These are phyloP conservation scores for Clonostachys rosea DNA, from an alignment of 2,329 filamentous ascomycete species.

Conservation along the genomic window DNA sequence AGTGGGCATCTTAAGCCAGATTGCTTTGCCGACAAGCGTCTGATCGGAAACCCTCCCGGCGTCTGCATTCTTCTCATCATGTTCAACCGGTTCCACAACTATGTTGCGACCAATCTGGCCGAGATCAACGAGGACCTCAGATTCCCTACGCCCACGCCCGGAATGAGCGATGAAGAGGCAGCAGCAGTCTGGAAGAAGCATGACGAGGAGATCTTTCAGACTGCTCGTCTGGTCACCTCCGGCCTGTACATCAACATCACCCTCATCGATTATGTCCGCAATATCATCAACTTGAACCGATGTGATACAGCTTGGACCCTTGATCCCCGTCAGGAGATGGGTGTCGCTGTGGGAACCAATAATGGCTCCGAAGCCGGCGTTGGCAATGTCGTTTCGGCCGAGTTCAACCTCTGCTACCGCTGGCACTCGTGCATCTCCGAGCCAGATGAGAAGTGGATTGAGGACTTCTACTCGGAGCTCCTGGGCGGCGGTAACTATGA, in stretches of 20 bases:
- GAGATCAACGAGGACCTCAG: constrained; percentile 81
- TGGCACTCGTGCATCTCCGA: constrained; percentile 78
- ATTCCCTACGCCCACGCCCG: constrained; percentile 61
- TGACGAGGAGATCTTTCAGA: constrained; percentile 77
- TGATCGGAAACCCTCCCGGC: constrained; percentile 67
- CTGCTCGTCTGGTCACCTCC: constrained; percentile 67
- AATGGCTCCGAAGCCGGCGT: constrained; percentile 63
- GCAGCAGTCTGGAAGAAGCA: constrained; percentile 59
- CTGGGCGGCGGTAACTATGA: constrained; percentile 50
- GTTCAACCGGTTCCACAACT: constrained; percentile 85
- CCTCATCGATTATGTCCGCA: constrained; percentile 72
- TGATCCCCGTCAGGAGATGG: constrained; percentile 69
- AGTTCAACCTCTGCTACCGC: constrained; percentile 85
- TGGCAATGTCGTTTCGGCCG: constrained; percentile 79
- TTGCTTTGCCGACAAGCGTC: constrained; percentile 64
- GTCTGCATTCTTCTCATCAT: constrained; percentile 70
- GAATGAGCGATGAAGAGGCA: constrained; percentile 42
- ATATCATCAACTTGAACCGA: constrained; percentile 59
- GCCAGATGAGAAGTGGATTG: constrained; percentile 77
- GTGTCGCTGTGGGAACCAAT: constrained; percentile 44
- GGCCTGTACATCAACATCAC: constrained; percentile 78
- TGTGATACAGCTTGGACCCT: constrained; percentile 74
- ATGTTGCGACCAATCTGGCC: constrained; percentile 73
- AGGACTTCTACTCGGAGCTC: constrained; percentile 60
- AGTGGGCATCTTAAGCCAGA: constrained; percentile 71